Conservation (phyloP, 2,329 filamentous ascomycete species). For the Colletotrichum australisinense region DNA sequence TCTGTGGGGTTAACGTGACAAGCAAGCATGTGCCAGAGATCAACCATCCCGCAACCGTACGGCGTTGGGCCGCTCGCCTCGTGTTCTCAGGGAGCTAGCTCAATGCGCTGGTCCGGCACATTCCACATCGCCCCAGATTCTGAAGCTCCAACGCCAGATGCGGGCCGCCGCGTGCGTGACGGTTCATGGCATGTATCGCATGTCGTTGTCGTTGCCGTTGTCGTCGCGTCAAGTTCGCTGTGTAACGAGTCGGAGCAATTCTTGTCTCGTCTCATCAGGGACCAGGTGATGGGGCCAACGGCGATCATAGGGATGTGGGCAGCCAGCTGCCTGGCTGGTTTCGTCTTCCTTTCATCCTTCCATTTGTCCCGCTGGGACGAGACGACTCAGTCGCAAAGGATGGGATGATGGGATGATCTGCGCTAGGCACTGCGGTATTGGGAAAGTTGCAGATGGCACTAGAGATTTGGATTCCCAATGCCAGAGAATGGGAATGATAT, state of each 20-base stretch:
- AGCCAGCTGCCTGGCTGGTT: background rate
- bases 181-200: background rate
- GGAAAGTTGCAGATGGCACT: background rate
- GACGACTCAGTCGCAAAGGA: background rate
- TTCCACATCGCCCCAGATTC: background rate
- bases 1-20: background rate
- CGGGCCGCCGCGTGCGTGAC: background rate
- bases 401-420: constrained; percentile 14
- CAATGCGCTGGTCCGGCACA: background rate
- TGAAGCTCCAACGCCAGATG: background rate
- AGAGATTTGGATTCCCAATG: background rate
- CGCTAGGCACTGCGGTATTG: background rate
- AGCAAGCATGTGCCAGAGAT: background rate
- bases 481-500: background rate
- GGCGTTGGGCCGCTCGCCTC: background rate
- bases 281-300: background rate
- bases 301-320: background rate
- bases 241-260: background rate
- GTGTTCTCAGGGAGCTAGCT: background rate
- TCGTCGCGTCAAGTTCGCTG: background rate
- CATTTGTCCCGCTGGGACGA: background rate
- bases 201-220: background rate
- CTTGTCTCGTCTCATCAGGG: background rate
- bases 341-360: background rate
- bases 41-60: background rate